phyloP scores from a whole-genome alignment of 2,329 filamentous ascomycete genomes.

The Incumbomyces delicatus region DNA sequence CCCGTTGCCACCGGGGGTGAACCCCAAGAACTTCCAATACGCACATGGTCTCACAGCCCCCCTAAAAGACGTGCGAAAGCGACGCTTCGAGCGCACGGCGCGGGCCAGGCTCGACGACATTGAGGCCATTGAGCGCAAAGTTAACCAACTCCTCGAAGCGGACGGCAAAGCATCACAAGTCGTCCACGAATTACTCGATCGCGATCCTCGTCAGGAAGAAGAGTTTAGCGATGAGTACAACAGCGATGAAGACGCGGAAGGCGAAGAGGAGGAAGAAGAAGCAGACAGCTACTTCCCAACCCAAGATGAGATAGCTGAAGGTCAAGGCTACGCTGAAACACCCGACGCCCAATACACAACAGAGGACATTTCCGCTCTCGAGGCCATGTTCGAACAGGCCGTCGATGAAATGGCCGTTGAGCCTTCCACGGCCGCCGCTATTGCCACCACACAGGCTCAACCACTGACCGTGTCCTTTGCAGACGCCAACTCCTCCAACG shows the following conservation, averaged over 20 bases:
- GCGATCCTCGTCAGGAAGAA: conserved; percentile 28
- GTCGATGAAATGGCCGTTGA: conserved; percentile 23
- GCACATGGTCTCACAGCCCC: conserved; percentile 81
- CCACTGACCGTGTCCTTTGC: conserved; percentile 17
- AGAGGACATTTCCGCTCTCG: conserved; percentile 25
- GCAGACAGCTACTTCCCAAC: conserved; percentile 28
- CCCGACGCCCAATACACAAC: conserved; percentile 27
- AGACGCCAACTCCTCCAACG: conserved; percentile 19
- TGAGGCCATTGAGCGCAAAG: conserved; percentile 71
- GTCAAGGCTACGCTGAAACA: conserved; percentile 12
- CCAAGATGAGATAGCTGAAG: conserved; percentile 25
- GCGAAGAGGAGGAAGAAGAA: conserved; percentile 42
- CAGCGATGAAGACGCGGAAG: conserved; percentile 41
- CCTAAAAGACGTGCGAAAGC: conserved; percentile 73
- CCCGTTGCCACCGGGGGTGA: conserved; percentile 62
- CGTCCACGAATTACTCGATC: conserved; percentile 55
- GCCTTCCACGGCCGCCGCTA: conserved; percentile 23
- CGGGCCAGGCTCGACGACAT: conserved; percentile 74
- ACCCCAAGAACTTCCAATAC: conserved; percentile 60
- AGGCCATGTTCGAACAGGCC: conserved; percentile 25
- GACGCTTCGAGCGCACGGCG: conserved; percentile 61
- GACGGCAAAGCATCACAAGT: conserved; percentile 55
- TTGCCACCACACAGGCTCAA: conserved; percentile 12
- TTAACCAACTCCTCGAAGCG: conserved; percentile 61
- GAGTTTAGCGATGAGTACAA: conserved; percentile 36